phyloP scores from a whole-genome alignment of 129 eudicot genomes.

The Saussurea involucrata region DNA sequence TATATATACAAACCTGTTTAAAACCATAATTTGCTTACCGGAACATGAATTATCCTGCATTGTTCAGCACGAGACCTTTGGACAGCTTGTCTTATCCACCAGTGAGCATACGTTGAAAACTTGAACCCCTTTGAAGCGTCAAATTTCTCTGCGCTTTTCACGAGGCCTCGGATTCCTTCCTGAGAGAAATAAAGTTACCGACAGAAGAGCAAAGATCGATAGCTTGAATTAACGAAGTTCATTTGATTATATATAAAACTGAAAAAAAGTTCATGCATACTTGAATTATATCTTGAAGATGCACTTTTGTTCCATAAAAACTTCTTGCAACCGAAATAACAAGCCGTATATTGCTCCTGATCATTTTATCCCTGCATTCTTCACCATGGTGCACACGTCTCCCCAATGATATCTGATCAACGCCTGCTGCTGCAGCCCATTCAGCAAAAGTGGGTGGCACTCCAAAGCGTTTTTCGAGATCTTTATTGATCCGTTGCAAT shows the following conservation, averaged over 20 bases:
- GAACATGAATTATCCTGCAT: conserved; percentile 79
- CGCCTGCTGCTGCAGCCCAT: conserved; percentile 88
- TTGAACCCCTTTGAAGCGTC: conserved; percentile 89
- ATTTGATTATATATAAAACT: neutral
- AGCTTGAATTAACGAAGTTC: neutral
- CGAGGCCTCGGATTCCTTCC: conserved; percentile 96
- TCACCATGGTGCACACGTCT: conserved; percentile 65
- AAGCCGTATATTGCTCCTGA: conserved; percentile 86
- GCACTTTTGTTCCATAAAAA: conserved; percentile 78
- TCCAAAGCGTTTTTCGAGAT: conserved; percentile 51
- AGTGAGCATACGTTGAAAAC: conserved; percentile 95
- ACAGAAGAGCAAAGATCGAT: neutral
- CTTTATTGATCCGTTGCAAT: conserved; percentile 63
- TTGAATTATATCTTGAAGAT: conserved; percentile 94
- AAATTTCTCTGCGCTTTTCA: conserved; percentile 85
- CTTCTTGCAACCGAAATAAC: conserved; percentile 93
- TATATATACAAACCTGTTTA: no score
- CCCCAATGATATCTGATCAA: conserved; percentile 64
- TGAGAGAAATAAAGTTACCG: conserved; percentile 16
- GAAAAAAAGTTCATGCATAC: conserved; percentile 29
- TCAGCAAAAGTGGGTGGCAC: conserved; percentile 62
- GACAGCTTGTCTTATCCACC: conserved; percentile 98
- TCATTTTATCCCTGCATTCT: conserved; percentile 87
- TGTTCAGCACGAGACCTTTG: conserved; percentile 85
- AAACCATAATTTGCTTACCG: conserved; percentile 44